These are phyloP conservation scores for Colletotrichum scovillei DNA, from an alignment of 2,329 filamentous ascomycete genomes.

Conservation along the genomic window DNA sequence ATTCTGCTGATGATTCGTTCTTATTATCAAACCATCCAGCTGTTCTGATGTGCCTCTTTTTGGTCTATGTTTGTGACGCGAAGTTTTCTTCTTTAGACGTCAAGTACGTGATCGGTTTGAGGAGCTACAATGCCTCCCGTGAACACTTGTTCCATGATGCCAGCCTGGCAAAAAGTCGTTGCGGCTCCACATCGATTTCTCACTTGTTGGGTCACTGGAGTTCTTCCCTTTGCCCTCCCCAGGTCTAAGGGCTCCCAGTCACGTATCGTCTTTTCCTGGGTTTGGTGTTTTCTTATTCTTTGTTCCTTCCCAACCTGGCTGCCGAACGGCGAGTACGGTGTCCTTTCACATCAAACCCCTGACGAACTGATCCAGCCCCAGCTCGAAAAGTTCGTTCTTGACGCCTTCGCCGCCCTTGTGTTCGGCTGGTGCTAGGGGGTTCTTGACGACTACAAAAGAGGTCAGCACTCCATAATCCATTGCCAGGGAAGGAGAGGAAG, in stretches of 20 bases:
- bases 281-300: neutral
- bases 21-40: neutral
- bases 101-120: neutral
- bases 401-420: constrained; percentile 77
- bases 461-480: constrained; percentile 34
- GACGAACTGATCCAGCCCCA: constrained; percentile 82
- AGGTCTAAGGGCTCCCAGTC: too few species aligned
- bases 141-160: neutral
- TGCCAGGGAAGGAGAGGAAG: too few species aligned
- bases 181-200: neutral
- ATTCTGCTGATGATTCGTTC: neutral
- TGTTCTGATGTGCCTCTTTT: neutral
- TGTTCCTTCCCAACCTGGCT: neutral
- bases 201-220: too few species aligned
- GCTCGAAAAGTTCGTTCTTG: constrained; percentile 76
- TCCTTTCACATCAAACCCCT: constrained; percentile 67
- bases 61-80: neutral
- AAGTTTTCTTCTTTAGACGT: neutral
- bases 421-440: constrained; percentile 75
- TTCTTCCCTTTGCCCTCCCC: too few species aligned
- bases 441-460: constrained; percentile 70
- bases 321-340: neutral
- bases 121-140: neutral
- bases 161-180: too few species aligned
- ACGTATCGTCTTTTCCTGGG: neutral